Evolutionary conservation across 192 early-diverging fungal genomes (phyloP), one percentile per base, ranked within the genome.

Genomic region (Borealophlyctis nickersoniae): DNA sequence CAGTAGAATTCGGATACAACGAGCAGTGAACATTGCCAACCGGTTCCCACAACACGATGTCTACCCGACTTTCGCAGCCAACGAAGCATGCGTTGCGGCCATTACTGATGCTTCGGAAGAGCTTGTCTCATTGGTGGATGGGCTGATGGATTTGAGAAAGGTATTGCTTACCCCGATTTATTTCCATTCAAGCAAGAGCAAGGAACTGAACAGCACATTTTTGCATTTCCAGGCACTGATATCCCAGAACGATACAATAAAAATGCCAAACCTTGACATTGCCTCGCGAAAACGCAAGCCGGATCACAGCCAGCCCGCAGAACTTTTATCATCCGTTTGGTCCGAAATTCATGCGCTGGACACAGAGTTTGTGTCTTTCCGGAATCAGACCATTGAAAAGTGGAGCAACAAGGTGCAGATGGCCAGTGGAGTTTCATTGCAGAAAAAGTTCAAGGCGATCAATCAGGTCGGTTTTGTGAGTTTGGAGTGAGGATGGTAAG

Each of bases 381-480:
- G 92, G n/a, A 80, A 92, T 65, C 70, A 77, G 59, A 93, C 91
- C 9, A 79, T 98, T 26, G 95, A 97, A 36, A 97, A 94, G 65
- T 98, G 96, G 96, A 87, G 86, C 67, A 86, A 82, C 73, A 96
- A 94, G 67, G 88, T 93, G 0, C 67, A 67, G 30, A 77, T 86
- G 11, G 80, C 91, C 2, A 81, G 85, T 3, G 86, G 83, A 29
- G 77, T 87, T 9, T 77, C 86, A 0, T 73, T 87, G 35, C 79
- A 85, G 68, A 98, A 95, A 63, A 95, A 95, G 69, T 96, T 98
- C 81, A 97, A 95, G 70, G 91, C 91, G 0, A 88, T 98, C 67
- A 92, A 98, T 77, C 89, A 92, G 73, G 80, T 77, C 68, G 50
- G 49, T 1, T 1, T 60, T 28, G 24, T 36, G n/a, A n/a, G n/a